phyloP scores from a whole-genome alignment of 2,329 filamentous ascomycete genomes.

The Arachnomyces sp. region DNA sequence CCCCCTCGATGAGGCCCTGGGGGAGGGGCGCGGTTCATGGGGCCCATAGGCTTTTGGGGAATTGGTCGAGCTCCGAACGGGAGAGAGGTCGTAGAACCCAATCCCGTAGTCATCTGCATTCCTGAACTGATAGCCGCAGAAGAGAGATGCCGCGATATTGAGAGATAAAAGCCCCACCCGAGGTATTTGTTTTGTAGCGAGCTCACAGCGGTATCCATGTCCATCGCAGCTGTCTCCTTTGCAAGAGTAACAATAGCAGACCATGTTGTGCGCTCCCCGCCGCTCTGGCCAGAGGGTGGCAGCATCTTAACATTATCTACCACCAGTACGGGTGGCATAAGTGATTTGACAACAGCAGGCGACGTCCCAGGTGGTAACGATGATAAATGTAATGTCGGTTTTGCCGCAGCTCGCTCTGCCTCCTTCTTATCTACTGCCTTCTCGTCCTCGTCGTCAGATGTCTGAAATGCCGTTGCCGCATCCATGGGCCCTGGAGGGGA shows the following conservation, averaged over 20 bases:
- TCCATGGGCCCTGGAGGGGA: conserved; percentile 20
- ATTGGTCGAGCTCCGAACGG: conserved; percentile 72
- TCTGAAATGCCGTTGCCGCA: conserved; percentile 32
- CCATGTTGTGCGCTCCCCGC: conserved; percentile 58
- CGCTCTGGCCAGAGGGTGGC: conserved; percentile 41
- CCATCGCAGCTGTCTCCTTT: conserved; percentile 69
- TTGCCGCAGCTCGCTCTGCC: conserved; percentile 41
- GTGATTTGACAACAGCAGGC: conserved; percentile 40
- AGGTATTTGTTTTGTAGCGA: conserved; percentile 74
- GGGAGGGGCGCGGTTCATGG: conserved; percentile 41
- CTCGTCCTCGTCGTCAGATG: conserved; percentile 36
- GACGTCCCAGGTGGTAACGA: conserved; percentile 47
- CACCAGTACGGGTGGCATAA: conserved; percentile 47
- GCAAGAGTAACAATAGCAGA: conserved; percentile 74
- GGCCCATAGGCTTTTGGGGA: conserved; percentile 38
- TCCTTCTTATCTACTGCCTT: conserved; percentile 31
- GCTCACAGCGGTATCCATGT: conserved; percentile 74
- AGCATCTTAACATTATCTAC: conserved; percentile 69
- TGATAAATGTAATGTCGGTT: conserved; percentile 47
- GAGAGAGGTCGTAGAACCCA: conserved; percentile 47
- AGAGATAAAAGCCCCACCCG: conserved; percentile 74
- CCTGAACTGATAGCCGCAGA: conserved; percentile 58
- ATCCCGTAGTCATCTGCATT: conserved; percentile 38
- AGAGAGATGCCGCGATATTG: conserved; percentile 72
- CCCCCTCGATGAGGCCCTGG: conserved; percentile 48